Base-by-base conservation (phyloP, 1,284 basidiomycete genomes). In the Apiotrichum akiyoshidainum region DNA sequence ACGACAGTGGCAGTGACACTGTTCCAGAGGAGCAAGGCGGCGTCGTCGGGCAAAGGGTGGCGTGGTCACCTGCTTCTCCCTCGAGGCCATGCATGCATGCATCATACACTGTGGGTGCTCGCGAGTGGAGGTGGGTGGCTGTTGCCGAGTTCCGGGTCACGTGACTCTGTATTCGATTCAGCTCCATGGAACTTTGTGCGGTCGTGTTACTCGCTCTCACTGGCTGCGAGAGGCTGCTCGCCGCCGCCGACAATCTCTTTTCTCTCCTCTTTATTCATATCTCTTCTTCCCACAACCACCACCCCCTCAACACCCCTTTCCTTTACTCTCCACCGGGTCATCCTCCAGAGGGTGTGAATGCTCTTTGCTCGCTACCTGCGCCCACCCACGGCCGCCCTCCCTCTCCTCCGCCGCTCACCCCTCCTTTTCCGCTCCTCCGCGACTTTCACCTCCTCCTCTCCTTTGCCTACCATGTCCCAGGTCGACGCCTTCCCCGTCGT, bases 401-500 rank as follows among this genome's bases (percentile, higher is more conserved):
- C 4, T 31, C 19, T 19, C 49, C 35, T 13, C 39, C 37, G 26
- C 40, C 39, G 14, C 48, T 33, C 19, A 51, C 26, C n/a, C 41
- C 46, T 42, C 46, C 22, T 21, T 10, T 46, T 22, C 40, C 40
- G 17, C 40, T 10, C 22, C 34, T 12, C 45, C 37, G 19, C 41
- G 13, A 19, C 39, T 1, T 17, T 11, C 21, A 52, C 45, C 49
- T 34, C 14, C 21, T 37, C 21, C 44, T 33, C 31, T 19, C 44
- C 55, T 48, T 45, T 47, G 44, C 64, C 46, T 39, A 60, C 40
- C 41, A 73, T 72, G 65, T 68, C 67, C 41, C 62, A 60, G 40
- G 72, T 71, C 42, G 58, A 60, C 44, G 54, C 62, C 31, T 64
- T 62, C 49, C 73, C 72, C 54, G 49, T 54, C n/a, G 57, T 77